Percentiles rank a stretch among this genome's conserved stretches.
Conservation (phyloP, 2,329 filamentous ascomycete species). For the Didymella sp. region DNA sequence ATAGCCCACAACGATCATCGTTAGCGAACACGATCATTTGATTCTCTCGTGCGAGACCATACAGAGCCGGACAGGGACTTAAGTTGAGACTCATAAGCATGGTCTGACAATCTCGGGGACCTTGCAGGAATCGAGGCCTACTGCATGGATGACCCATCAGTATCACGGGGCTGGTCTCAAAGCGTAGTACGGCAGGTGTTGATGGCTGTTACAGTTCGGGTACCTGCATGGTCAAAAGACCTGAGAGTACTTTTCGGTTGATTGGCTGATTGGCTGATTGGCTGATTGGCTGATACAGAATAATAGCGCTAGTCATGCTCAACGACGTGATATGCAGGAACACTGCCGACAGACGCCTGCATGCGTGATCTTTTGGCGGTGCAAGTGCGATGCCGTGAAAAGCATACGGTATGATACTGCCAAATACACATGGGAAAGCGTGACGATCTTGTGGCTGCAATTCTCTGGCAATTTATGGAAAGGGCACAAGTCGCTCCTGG, state of each 20-base stretch:
- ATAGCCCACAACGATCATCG: background rate
- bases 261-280: background rate
- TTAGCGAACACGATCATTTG: background rate
- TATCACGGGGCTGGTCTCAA: background rate
- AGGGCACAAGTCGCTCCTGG: background rate
- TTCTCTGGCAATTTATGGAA: background rate
- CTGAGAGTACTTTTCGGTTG: background rate
- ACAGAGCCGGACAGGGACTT: too few species aligned
- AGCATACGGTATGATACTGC: background rate
- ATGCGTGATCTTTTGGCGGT: background rate
- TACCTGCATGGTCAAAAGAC: conserved; percentile 18
- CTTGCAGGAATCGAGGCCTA: background rate
- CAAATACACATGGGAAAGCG: too few species aligned
- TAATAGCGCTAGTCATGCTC: background rate
- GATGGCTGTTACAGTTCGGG: conserved; percentile 17
- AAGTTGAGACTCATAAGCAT: background rate
- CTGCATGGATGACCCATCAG: background rate
- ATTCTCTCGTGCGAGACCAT: background rate
- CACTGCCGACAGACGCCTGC: background rate
- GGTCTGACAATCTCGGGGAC: background rate
- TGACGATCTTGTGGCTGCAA: background rate
- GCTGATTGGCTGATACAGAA: too few species aligned
- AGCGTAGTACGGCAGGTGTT: background rate
- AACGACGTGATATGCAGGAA: background rate
- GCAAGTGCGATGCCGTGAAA: background rate